Percentiles rank a stretch among this genome's conserved stretches.
Evolutionary conservation across 257 asterid species (phyloP).

Genomic region (Nicotiana benthamiana): DNA sequence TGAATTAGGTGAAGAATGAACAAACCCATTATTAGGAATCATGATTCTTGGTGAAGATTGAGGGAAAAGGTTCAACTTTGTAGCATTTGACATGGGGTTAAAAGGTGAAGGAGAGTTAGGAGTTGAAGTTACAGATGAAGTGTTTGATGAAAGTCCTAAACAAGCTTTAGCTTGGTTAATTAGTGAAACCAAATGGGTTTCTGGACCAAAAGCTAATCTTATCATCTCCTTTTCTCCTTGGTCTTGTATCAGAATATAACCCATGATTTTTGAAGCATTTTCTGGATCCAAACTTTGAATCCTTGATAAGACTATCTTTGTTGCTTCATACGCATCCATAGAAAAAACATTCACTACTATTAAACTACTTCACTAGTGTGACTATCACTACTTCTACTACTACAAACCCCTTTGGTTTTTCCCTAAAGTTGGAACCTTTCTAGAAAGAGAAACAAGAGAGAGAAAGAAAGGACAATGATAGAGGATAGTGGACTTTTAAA

Average conservation of each 20-base stretch:
- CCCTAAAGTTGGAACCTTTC: conserved; percentile 4
- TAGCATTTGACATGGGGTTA: conserved; percentile 19
- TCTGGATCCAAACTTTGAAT: conserved; percentile 74
- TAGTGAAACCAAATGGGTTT: conserved; percentile 35
- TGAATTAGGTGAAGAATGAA: conserved; percentile 40
- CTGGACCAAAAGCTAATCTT: conserved; percentile 76
- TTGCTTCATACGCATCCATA: conserved; percentile 74
- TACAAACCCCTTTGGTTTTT: background rate
- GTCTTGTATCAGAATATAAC: conserved; percentile 73
- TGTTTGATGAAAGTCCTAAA: conserved; percentile 39
- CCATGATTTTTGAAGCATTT: conserved; percentile 80
- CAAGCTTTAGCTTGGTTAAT: conserved; percentile 52
- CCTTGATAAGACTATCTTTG: conserved; percentile 66
- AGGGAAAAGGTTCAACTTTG: conserved; percentile 34
- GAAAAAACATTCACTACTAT: background rate
- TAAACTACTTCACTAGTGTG: background rate
- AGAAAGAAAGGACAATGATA: conserved; percentile 6
- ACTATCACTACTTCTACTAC: background rate
- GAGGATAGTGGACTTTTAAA: conserved; percentile 8
- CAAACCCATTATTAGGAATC: conserved; percentile 52
- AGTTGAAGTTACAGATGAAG: conserved; percentile 31
- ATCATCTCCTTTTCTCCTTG: conserved; percentile 85
- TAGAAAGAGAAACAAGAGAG: conserved; percentile 3
- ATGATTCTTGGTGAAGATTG: conserved; percentile 48
- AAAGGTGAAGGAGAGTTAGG: conserved; percentile 24